Base-by-base conservation (phyloP, 441 rosid species). In the Croton laevigatus region DNA sequence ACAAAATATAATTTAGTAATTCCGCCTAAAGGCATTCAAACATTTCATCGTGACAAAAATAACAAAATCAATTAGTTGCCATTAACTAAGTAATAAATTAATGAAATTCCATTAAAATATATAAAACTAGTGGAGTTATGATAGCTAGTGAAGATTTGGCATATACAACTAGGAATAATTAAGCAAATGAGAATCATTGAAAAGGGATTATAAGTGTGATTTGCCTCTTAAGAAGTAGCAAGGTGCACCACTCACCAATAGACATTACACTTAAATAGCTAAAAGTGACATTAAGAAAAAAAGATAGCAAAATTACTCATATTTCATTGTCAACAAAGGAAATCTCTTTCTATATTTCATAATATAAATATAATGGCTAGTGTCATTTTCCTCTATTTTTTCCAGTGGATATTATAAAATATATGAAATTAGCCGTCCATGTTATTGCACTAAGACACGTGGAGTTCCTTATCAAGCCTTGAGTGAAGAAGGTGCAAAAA, bases 191-290 rank as follows among this genome's bases (percentile, higher is more conserved):
- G 19, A 40, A 36, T 14, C 7, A 55, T 27, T n/a, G 2, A 27
- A 27, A 27, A 27, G 32, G 32, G 32, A 27, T 1, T 7, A 19
- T 36, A 64, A 64, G 49, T 27, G 13, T 22, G 17, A 38, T 40
- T 53, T 59, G 68, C 68, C 68, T 52, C 68, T 67, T 16, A 63
- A 46, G 44, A 12, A 60, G 71, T 38, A 37, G 59, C 49, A 20
- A 66, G 17, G 59, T n/a, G 60, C 70, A 34, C 68, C 54, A 62
- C 51, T 11, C 37, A 11, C 59, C 49, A 38, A 16, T 11, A 57
- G n/a, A 27, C 17, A 44, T 32, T 14, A 17, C 19, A 51, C 34
- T 8, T 20, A 60, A 14, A 40, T 16, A 52, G 59, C 27, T 34
- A 52, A 65, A 20, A 27, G 32, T 27, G 32, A 27, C 32, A 27